Evolutionary conservation across 2,329 filamentous ascomycete species (phyloP).

Genomic region (Leptographium lundbergii): DNA sequence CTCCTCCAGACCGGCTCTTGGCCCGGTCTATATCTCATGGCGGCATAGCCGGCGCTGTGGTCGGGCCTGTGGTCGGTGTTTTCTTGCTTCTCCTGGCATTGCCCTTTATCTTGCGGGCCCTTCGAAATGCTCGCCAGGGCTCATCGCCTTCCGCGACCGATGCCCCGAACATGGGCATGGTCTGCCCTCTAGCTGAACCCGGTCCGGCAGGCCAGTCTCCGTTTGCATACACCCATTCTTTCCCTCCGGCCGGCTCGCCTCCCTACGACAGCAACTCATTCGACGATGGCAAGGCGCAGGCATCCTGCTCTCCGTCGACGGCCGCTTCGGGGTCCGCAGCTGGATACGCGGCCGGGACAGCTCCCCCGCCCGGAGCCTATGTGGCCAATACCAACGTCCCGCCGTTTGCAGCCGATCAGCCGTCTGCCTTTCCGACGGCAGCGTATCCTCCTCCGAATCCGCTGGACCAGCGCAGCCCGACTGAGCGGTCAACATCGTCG

Average conservation of each 20-base stretch:
- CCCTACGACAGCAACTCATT: slow-evolving; percentile 7
- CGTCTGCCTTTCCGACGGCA: not conserved
- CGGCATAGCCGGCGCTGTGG: slow-evolving; percentile 21
- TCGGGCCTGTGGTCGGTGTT: slow-evolving; percentile 20
- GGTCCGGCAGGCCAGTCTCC: not conserved
- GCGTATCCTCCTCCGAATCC: not conserved
- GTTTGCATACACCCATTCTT: not conserved
- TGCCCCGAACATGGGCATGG: not conserved
- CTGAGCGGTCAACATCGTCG: not conserved
- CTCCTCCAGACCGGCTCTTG: slow-evolving; percentile 1
- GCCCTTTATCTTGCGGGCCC: slow-evolving; percentile 20
- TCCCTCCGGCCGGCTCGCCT: not conserved
- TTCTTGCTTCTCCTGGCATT: slow-evolving; percentile 19
- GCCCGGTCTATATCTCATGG: slow-evolving; percentile 16
- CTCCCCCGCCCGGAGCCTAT: not conserved
- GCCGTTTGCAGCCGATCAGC: not conserved
- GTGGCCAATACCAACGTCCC: not conserved
- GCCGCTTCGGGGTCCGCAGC: not conserved
- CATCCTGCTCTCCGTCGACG: not conserved
- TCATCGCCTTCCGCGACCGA: slow-evolving; percentile 10
- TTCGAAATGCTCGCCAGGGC: slow-evolving; percentile 12
- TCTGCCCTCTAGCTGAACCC: not conserved
- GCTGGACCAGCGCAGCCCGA: slow-evolving; percentile 7
- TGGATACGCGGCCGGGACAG: not conserved
- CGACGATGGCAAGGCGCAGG: slow-evolving; percentile 7